phyloP scores from a whole-genome alignment of 2,329 filamentous ascomycete genomes.

The Diaporthe capsici region DNA sequence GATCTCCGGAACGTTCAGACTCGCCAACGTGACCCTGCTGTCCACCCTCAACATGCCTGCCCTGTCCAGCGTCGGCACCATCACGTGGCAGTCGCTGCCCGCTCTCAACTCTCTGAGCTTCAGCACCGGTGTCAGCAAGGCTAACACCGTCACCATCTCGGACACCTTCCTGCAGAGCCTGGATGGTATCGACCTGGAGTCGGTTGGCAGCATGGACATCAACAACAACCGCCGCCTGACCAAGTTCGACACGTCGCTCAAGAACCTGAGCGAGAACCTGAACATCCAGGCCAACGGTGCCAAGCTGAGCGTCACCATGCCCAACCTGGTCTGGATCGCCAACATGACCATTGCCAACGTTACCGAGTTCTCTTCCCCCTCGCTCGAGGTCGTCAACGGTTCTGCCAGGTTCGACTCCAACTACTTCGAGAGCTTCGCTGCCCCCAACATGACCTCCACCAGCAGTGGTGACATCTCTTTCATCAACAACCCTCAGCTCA shows the following conservation, averaged over 20 bases:
- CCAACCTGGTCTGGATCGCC: slow-evolving; percentile 82
- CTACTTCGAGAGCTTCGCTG: slow-evolving; percentile 72
- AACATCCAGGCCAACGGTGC: slow-evolving; percentile 86
- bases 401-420: slow-evolving; percentile 90
- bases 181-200: slow-evolving; percentile 83
- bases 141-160: slow-evolving; percentile 79
- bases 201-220: slow-evolving; percentile 82
- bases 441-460: slow-evolving; percentile 80
- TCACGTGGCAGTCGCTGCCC: slow-evolving; percentile 81
- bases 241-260: slow-evolving; percentile 81
- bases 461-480: slow-evolving; percentile 73
- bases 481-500: slow-evolving; percentile 72
- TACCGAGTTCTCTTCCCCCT: slow-evolving; percentile 79
- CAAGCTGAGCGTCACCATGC: slow-evolving; percentile 78
- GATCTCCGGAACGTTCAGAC: slow-evolving; percentile 79
- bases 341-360: slow-evolving; percentile 89
- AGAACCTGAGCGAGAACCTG: slow-evolving; percentile 79
- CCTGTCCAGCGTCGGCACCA: slow-evolving; percentile 75
- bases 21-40: slow-evolving; percentile 79
- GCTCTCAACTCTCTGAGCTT: slow-evolving; percentile 65
- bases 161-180: slow-evolving; percentile 89
- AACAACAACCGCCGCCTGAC: slow-evolving; percentile 91
- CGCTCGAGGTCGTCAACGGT: slow-evolving; percentile 79
- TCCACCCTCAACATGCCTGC: slow-evolving; percentile 75
- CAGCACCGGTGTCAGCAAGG: slow-evolving; percentile 73